Conservation (phyloP, 169 alveolate genomes). For the Plasmodium coatneyi region DNA sequence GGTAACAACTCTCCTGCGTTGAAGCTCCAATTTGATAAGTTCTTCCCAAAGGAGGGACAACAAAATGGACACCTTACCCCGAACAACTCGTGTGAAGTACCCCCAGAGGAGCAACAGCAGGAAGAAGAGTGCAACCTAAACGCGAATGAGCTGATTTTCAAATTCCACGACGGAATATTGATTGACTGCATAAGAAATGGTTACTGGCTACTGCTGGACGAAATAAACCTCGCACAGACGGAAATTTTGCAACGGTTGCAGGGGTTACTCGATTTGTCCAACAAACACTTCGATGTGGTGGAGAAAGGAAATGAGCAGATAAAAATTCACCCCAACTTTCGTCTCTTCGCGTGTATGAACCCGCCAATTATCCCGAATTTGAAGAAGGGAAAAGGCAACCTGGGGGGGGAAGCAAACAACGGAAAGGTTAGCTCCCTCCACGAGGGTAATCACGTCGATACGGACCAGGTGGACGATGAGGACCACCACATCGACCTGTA, state of each 20-base stretch:
- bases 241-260: conserved; percentile 95
- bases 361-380: conserved; percentile 93
- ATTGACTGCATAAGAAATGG: conserved; percentile 98
- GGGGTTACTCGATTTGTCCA: conserved; percentile 35
- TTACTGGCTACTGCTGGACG: conserved; percentile 99
- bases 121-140: background rate
- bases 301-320: conserved; percentile 90
- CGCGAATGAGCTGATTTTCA: conserved; percentile 81
- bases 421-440: background rate
- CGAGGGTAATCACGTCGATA: background rate
- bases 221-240: conserved; percentile 98
- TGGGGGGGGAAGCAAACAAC: conserved; percentile 53
- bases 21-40: conserved; percentile 6
- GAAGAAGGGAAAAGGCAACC: conserved; percentile 42
- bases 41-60: conserved; percentile 8
- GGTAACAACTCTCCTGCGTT: background rate
- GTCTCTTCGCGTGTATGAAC: conserved; percentile 99
- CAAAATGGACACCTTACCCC: conserved; percentile 2
- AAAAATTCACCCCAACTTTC: conserved; percentile 93
- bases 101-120: conserved; percentile 7
- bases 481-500: conserved; percentile 81
- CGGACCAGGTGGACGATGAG: conserved; percentile 10
- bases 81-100: background rate
- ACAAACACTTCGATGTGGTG: conserved; percentile 79
- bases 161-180: conserved; percentile 97